Evolutionary conservation across 441 rosid species (phyloP).

Genomic region (Brassica hybrid): DNA sequence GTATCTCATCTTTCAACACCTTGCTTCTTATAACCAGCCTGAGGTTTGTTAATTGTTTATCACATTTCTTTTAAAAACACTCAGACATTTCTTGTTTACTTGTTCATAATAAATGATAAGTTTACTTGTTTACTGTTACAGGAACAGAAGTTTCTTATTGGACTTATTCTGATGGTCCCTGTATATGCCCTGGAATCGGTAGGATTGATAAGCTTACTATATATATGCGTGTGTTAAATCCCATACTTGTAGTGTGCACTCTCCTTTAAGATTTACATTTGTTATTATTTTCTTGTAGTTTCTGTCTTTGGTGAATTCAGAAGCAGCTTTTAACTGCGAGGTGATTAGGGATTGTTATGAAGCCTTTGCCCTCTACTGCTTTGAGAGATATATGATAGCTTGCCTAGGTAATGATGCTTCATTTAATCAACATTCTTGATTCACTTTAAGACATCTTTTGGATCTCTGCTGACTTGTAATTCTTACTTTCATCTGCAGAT

Average conservation of each 20-base stretch:
- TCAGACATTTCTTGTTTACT: too few relatives aligned
- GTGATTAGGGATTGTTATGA: constrained; percentile 95
- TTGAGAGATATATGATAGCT: constrained; percentile 95
- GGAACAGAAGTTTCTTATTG: constrained; percentile 97
- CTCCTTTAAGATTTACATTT: not conserved
- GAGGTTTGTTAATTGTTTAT: constrained; percentile 60
- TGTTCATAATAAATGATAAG: too few relatives aligned
- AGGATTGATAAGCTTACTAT: constrained; percentile 35
- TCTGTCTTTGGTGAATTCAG: constrained; percentile 84
- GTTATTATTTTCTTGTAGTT: constrained; percentile 56
- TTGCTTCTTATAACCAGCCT: constrained; percentile 92
- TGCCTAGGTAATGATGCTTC: constrained; percentile 74
- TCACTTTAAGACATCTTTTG: constrained; percentile 5
- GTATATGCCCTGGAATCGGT: constrained; percentile 94
- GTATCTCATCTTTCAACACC: constrained; percentile 87
- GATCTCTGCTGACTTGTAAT: not conserved
- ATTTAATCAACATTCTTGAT: not conserved
- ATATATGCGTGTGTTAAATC: not conserved
- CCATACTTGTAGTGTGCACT: not conserved
- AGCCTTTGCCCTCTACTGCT: constrained; percentile 97
- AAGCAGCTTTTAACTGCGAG: constrained; percentile 92
- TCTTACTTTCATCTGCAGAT: constrained; percentile 47
- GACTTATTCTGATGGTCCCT: constrained; percentile 96
- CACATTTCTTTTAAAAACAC: not conserved
- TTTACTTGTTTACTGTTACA: constrained; percentile 44